Evolutionary conservation across 2,329 filamentous ascomycete species (phyloP), one percentile per base, ranked within the genome.

Genomic region (Dothistroma pini): DNA sequence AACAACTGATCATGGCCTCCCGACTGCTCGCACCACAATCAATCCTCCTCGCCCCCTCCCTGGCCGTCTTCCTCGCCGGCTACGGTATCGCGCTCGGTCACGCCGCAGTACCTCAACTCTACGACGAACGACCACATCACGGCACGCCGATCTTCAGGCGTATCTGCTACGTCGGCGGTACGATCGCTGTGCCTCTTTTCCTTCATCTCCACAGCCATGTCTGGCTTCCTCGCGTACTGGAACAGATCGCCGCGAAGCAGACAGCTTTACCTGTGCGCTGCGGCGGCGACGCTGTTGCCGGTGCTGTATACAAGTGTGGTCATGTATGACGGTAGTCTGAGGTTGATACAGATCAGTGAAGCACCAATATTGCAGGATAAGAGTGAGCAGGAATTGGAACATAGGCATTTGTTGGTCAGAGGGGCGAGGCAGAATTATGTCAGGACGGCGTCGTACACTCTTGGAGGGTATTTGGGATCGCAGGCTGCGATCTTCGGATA

Each of bases 351-450:
- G 47, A 66, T 65, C 22, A 63, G 63, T 52, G 35, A 51, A 25
- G 54, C 35, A n/a, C n/a, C n/a, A n/a, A n/a, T n/a, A 8, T 12
- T 59, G 34, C 57, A 61, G 38, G 58, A 54, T 19, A 65, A 66
- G 58, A 56, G 55, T 29, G 62, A 63, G 51, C 62, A 61, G 47
- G 62, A 22, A 22, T 51, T 64, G 41, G 62, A 66, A 51, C 56
- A 62, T 49, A 41, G 51, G 48, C 63, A 58, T 21, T 58, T 64
- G 56, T 53, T 66, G 57, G 59, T 47, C 50, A 31, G 32, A 47
- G 63, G 64, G 60, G 58, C 57, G 19, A 44, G 38, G 32, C 41
- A 57, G 57, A 63, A 61, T 34, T 58, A 41, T 35, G 22, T 62
- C 11, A 53, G 56, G 21, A 56, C 53, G 19, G 56, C 47, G 52